These are phyloP conservation scores for Cytospora mali DNA, from an alignment of 2,329 filamentous ascomycete species.

Conservation along the genomic window DNA sequence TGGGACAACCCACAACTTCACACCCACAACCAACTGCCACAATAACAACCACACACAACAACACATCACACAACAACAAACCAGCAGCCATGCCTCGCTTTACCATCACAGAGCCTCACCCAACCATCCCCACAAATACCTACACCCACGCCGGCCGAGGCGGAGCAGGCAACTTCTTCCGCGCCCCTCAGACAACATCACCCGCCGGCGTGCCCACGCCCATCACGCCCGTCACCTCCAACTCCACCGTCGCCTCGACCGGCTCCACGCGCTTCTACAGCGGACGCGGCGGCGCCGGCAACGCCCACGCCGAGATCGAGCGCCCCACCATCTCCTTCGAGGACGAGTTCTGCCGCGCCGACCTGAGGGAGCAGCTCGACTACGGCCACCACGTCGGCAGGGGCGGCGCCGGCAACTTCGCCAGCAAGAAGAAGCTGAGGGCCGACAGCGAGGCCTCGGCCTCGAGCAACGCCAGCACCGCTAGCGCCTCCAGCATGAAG, in stretches of 20 bases:
- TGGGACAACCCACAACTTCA: not conserved
- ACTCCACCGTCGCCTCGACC: constrained; percentile 47
- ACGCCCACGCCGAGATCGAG: constrained; percentile 56
- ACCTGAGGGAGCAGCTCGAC: constrained; percentile 53
- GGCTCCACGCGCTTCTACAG: constrained; percentile 57
- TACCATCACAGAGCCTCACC: constrained; percentile 53
- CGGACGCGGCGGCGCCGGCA: constrained; percentile 69
- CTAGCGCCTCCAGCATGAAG: constrained; percentile 35
- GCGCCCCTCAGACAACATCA: constrained; percentile 46
- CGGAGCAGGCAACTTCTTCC: constrained; percentile 59
- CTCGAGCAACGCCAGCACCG: constrained; percentile 33
- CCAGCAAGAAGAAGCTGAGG: constrained; percentile 27
- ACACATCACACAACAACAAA: constrained; percentile 19
- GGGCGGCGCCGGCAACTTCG: constrained; percentile 64
- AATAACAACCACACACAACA: not conserved
- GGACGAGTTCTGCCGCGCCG: constrained; percentile 63
- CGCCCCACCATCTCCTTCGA: constrained; percentile 67
- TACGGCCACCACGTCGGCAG: constrained; percentile 61
- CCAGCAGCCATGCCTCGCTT: constrained; percentile 43
- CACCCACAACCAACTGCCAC: not conserved
- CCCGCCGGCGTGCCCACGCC: constrained; percentile 55
- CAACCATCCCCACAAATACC: constrained; percentile 48
- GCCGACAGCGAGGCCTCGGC: constrained; percentile 38
- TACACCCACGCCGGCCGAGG: constrained; percentile 58
- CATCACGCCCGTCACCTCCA: constrained; percentile 45